A percentile compares a stretch with the other conserved stretches of the same genome.
Evolutionary conservation across 2,329 filamentous ascomycete species (phyloP).

Genomic region (Penicillium rolfsii): DNA sequence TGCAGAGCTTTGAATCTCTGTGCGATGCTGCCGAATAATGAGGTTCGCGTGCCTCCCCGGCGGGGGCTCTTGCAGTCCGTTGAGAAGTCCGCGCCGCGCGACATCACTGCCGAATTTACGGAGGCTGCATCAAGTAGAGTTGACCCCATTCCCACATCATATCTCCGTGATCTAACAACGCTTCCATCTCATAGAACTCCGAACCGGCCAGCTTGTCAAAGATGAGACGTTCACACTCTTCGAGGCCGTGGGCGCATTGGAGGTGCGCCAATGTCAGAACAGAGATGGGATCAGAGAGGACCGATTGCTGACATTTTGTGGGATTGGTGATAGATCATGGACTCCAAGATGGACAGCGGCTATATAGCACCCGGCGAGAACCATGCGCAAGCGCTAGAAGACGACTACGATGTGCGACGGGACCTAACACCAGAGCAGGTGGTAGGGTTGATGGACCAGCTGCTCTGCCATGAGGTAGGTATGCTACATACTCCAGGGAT

Average conservation of each 20-base stretch:
- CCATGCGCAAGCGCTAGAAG: constrained; percentile 65
- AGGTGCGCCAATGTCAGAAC: constrained; percentile 47
- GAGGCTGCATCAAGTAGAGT: constrained; percentile 54
- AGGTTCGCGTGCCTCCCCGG: constrained; percentile 36
- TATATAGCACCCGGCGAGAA: constrained; percentile 73
- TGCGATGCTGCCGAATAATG: constrained; percentile 41
- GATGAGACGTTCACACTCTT: constrained; percentile 94
- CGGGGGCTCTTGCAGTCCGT: constrained; percentile 43
- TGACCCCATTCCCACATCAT: constrained; percentile 1
- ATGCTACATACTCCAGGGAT: background rate
- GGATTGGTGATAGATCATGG: constrained; percentile 75
- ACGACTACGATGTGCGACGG: constrained; percentile 74
- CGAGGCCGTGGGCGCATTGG: constrained; percentile 80
- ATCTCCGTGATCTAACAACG: constrained; percentile 9
- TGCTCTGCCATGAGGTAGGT: constrained; percentile 81
- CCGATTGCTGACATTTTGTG: constrained; percentile 22
- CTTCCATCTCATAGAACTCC: constrained; percentile 60
- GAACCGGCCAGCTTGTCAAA: constrained; percentile 83
- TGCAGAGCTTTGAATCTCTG: constrained; percentile 28
- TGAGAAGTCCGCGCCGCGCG: constrained; percentile 38
- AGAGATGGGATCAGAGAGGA: constrained; percentile 9
- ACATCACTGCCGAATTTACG: constrained; percentile 61
- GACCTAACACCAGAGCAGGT: constrained; percentile 75
- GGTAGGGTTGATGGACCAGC: constrained; percentile 89
- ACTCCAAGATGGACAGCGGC: constrained; percentile 98